Conservation (phyloP, 2,329 filamentous ascomycete genomes). For the Fusarium irregulare region DNA sequence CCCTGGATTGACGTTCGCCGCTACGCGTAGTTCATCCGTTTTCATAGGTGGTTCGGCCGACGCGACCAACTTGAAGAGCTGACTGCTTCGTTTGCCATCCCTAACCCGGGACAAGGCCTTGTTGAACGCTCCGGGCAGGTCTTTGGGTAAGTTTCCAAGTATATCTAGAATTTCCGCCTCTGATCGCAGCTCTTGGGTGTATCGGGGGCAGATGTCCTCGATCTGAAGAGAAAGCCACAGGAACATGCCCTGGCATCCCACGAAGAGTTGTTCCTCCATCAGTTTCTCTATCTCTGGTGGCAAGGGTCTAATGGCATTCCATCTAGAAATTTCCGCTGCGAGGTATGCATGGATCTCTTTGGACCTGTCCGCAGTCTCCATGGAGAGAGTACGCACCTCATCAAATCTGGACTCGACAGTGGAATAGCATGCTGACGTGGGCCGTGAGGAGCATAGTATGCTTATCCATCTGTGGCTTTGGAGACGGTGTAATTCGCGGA, state of each 20-base stretch:
- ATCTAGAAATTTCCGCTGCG: fast-evolving
- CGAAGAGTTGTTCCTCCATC: background rate
- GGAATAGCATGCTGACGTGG: fast-evolving
- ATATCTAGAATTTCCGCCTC: background rate
- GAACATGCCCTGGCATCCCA: fast-evolving
- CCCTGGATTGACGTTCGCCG: fast-evolving
- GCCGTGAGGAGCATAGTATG: background rate
- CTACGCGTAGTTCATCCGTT: background rate
- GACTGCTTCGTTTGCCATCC: background rate
- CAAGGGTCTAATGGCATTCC: background rate
- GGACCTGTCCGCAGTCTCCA: background rate
- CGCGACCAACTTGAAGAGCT: background rate
- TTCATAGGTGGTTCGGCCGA: background rate
- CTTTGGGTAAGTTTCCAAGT: background rate
- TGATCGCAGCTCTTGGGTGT: background rate
- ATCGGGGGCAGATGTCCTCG: background rate
- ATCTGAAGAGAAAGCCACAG: background rate
- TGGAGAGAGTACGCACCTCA: background rate
- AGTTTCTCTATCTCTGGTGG: fast-evolving
- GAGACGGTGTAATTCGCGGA: too few species aligned
- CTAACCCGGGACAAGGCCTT: fast-evolving
- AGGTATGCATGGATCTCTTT: background rate
- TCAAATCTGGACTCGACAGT: background rate
- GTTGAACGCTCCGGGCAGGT: fast-evolving
- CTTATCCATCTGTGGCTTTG: too few species aligned